phyloP scores from a whole-genome alignment of 2,329 filamentous ascomycete genomes.

The Dothistroma pini region DNA sequence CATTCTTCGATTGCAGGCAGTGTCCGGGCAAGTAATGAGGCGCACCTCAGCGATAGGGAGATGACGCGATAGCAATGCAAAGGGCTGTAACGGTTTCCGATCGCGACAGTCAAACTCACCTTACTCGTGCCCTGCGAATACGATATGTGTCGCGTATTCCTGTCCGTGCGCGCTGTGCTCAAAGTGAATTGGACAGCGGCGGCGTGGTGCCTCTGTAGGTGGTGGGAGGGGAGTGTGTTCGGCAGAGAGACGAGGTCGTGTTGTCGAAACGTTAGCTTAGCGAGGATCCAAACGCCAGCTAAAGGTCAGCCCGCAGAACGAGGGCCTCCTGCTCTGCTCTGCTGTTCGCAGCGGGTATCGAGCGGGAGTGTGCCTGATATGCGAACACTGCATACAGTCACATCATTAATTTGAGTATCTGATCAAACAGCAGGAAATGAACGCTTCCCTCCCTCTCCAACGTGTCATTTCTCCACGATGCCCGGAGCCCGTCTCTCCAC shows the following conservation, averaged over 20 bases:
- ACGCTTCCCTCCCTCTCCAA: not conserved
- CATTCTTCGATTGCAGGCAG: not conserved
- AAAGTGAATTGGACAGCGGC: slow-evolving; percentile 45
- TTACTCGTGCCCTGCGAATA: slow-evolving; percentile 6
- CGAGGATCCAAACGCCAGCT: not conserved
- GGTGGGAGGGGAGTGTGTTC: not conserved
- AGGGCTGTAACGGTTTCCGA: not conserved
- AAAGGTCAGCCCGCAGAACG: not conserved
- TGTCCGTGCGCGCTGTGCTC: slow-evolving; percentile 35
- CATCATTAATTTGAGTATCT: not conserved
- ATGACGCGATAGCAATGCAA: slow-evolving; percentile 5
- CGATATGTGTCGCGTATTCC: not conserved
- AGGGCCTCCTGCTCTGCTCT: not conserved
- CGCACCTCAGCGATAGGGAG: slow-evolving; percentile 4
- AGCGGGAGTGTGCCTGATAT: not conserved
- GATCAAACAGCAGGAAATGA: not conserved
- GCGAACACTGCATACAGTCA: not conserved
- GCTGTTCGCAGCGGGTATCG: not conserved
- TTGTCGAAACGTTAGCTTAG: not conserved
- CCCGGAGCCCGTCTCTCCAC: not conserved
- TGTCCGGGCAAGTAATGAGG: not conserved
- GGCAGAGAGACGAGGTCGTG: not conserved
- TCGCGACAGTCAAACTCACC: slow-evolving; percentile 10
- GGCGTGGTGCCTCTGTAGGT: not conserved
- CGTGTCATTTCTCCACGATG: not conserved